Conservation (phyloP, 2,329 filamentous ascomycete genomes). For the Trichoderma sp. region DNA sequence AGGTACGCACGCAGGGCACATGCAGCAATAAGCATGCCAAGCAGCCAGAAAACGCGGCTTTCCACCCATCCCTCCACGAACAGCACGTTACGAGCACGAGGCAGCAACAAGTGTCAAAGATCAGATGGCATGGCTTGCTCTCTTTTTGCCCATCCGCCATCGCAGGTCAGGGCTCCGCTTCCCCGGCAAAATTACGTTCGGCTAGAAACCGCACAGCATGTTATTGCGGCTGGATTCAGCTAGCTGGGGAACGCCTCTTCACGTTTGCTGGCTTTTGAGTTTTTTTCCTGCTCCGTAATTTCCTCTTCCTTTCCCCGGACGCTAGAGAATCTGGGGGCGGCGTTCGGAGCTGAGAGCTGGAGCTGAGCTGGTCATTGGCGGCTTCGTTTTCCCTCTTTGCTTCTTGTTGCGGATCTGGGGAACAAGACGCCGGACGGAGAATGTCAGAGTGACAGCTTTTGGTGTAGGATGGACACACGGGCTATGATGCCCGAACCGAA, state of each 20-base stretch:
- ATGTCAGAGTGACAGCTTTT: background rate
- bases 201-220: no score
- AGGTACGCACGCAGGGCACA: background rate
- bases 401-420: background rate
- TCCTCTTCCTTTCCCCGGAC: background rate
- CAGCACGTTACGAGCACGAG: background rate
- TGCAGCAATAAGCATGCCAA: background rate
- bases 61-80: background rate
- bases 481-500: background rate
- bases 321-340: background rate
- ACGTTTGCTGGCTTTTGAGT: background rate
- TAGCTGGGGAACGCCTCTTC: background rate
- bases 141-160: no score
- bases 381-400: background rate
- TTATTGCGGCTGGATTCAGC: background rate
- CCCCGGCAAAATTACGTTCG: slow-evolving; percentile 1
- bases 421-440: background rate
- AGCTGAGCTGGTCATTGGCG: background rate
- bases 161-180: background rate
- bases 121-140: background rate
- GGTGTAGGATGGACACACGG: background rate
- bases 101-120: background rate
- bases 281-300: background rate
- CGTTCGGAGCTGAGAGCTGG: background rate
- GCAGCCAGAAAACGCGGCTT: background rate